Base-by-base conservation (phyloP, 2,329 filamentous ascomycete genomes). In the Arthrinium puccinioides region DNA sequence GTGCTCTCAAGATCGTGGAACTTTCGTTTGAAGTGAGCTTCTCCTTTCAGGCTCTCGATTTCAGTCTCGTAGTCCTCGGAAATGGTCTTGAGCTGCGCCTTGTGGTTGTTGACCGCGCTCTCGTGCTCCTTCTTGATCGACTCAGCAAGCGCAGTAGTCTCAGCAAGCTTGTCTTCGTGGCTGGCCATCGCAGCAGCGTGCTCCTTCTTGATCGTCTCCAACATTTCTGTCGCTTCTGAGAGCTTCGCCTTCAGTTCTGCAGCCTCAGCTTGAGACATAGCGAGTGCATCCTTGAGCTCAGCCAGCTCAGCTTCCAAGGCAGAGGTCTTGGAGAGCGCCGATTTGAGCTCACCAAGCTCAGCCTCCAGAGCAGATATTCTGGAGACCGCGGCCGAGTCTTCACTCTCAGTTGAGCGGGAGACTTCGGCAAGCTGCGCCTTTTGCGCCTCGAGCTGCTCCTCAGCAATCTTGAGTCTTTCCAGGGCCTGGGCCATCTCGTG, bases 41-140 rank as follows among this genome's bases (percentile, higher is more conserved):
- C 76, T 16, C 75, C 76, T 39, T 72, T 70, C 13, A 81, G 68
- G 40, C 71, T 72, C 50, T 81, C 76, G 37, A 82, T 80, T 54
- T 82, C 76, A n/a, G 70, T 66, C 52, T 81, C 72, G 45, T 79
- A 79, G 46, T 81, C 76, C 44, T 73, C 63, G 2, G 75, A 76
- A 38, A 82, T 56, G 42, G 68, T 69, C 54, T 73, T 66, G 46
- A 82, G 64, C 51, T 76, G 73, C 46, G 72, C 67, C 42, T 74
- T 67, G 50, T 82, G 74, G 53, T 70, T 71, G 28, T 64, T 61
- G 19, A 54, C 51, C 0, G 60, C 54, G 3, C 54, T 46, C n/a
- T 59, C 55, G 40, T 64, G 61, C 24, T 72, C 69, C 34, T 64
- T 55, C 55, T 76, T 70, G 42, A 79, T 56, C 50, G 69, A 68